These are phyloP conservation scores for Tylopilus balloui DNA, from an alignment of 768 basidiomycete species.

Conservation along the genomic window DNA sequence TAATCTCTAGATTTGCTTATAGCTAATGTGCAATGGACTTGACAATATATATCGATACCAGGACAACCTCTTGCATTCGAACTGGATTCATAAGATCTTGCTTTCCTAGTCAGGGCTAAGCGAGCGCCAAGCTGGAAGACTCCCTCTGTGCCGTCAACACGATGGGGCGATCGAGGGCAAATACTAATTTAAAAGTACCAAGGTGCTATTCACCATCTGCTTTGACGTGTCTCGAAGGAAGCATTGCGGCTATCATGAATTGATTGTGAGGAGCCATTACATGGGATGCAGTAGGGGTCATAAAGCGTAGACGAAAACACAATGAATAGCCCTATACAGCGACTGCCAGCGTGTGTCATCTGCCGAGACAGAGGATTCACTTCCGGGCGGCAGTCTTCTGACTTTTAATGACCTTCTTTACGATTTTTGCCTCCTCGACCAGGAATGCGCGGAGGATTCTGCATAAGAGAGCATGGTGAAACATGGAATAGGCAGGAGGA, in stretches of 20 bases:
- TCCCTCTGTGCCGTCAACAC: no score
- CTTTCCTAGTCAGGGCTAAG: no score
- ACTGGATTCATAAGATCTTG: not conserved
- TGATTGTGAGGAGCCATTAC: conserved; percentile 14
- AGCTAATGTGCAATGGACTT: not conserved
- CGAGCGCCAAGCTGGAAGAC: no score
- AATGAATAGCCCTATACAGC: conserved; percentile 9
- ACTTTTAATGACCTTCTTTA: conserved; percentile 98
- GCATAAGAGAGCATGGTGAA: not conserved
- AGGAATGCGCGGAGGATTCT: conserved; percentile 98
- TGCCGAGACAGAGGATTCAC: conserved; percentile 9
- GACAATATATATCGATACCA: not conserved
- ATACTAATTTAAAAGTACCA: not conserved
- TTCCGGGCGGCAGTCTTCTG: conserved; percentile 38
- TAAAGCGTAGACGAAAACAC: conserved; percentile 11
- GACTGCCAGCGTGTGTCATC: not conserved
- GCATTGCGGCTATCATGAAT: conserved; percentile 9
- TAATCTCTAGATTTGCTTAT: not conserved
- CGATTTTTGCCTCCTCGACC: conserved; percentile 99
- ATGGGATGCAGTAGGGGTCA: conserved; percentile 18
- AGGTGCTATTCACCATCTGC: no score
- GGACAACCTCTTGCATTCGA: not conserved
- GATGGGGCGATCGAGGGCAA: not conserved
- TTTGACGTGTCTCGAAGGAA: not conserved
- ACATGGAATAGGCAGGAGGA: not conserved